These are phyloP conservation scores for Plenodomus biglobosus DNA, from an alignment of 2,329 filamentous ascomycete genomes.

Conservation along the genomic window DNA sequence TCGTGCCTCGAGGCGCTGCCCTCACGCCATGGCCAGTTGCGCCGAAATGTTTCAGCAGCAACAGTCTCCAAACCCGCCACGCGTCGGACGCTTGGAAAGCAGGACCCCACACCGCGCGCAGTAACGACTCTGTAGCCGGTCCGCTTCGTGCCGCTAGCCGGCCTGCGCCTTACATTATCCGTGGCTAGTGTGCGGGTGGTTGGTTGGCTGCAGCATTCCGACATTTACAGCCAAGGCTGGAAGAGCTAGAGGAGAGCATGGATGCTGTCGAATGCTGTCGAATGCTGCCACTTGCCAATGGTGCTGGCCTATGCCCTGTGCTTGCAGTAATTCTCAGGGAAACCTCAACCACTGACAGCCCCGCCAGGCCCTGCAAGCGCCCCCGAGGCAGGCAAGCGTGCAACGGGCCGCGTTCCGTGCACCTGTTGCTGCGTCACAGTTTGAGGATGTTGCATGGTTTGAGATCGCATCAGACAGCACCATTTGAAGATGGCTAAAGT, in stretches of 20 bases:
- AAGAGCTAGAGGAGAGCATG: too few species aligned
- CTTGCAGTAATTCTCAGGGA: too few species aligned
- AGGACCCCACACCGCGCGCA: slow-evolving; percentile 13
- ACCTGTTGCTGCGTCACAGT: background rate
- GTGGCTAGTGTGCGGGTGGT: slow-evolving; percentile 11
- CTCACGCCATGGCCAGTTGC: slow-evolving; percentile 1
- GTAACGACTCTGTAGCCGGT: slow-evolving; percentile 4
- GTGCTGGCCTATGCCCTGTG: too few species aligned
- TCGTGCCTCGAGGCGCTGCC: slow-evolving; percentile 3
- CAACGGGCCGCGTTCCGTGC: slow-evolving; percentile 30
- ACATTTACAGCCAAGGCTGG: slow-evolving; percentile 9
- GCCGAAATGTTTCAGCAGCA: slow-evolving; percentile 19
- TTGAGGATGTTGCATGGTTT: background rate
- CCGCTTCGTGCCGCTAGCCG: background rate
- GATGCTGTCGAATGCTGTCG: background rate
- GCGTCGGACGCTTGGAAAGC: slow-evolving; percentile 17
- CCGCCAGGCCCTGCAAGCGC: background rate
- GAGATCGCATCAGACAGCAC: background rate
- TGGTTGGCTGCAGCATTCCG: slow-evolving; percentile 24
- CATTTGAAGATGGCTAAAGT: too few species aligned
- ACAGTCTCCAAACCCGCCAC: slow-evolving; percentile 18
- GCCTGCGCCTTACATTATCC: background rate
- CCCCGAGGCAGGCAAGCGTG: slow-evolving; percentile 16
- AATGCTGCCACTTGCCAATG: slow-evolving; percentile 3
- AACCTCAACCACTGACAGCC: slow-evolving; percentile 25